Base-by-base conservation (phyloP, 768 basidiomycete species). In the Omphalotus guepiniiformis region DNA sequence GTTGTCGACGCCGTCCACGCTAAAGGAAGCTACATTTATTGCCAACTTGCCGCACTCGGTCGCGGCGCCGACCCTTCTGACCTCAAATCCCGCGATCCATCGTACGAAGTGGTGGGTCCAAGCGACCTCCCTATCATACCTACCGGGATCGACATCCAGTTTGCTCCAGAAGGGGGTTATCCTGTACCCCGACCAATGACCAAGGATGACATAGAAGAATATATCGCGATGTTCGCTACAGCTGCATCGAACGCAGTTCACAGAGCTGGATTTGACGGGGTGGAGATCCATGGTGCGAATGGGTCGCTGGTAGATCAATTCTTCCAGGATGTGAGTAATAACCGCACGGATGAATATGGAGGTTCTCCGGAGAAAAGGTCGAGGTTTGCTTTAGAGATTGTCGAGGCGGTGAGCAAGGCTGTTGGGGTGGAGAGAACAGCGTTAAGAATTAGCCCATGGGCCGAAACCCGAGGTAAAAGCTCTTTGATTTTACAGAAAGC, bases 181-280 rank as follows among this genome's bases (percentile, higher is more conserved):
- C 4, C n/a, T 6, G 25, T 53, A 6, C 65, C 66, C n/a, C 59
- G 60, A 11, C 58, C 71, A 1, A 54, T 76, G 26, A 68, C 64
- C 3, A 59, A 46, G 8, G 61, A 61, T 1, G 75, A 71, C 19
- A 72, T 76, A 46, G 54, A 55, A 36, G 68, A 70, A 30, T 64
- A 67, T 37, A 58, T 70, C 30, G 37, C 52, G 15, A 56, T 65
- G 15, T 78, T 72, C 53, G 69, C 61, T 22, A 59, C 63, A 8
- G 75, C 71, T 0, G 73, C 78, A 9, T 56, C 58, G 18, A 65
- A 68, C 36, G 69, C 72, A 25, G 56, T 77, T 27, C 55, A 63
- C 30, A 54, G 27, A 28, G 75, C 79, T 27, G 80, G 76, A 6
- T 81, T 80, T 48, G 80, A 81, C 49, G 81, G 79, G 13, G 65